These are phyloP conservation scores for Lactarius hengduanensis DNA, from an alignment of 768 basidiomycete species.

Conservation along the genomic window DNA sequence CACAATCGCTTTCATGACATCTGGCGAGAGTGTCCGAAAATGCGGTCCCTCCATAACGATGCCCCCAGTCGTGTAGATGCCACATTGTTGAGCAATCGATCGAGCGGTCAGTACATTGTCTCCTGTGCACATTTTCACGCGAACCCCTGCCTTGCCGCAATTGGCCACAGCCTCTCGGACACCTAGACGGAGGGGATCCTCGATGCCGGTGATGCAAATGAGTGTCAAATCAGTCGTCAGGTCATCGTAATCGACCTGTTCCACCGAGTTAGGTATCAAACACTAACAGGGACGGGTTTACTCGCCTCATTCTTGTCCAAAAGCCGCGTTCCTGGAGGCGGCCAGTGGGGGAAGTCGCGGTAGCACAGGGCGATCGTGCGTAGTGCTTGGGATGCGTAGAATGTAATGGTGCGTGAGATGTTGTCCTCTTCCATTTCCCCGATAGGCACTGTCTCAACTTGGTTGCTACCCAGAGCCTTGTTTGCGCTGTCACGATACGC, in stretches of 20 bases:
- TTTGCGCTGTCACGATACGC: conserved; percentile 44
- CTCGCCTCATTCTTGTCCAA: conserved; percentile 55
- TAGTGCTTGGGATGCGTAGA: conserved; percentile 95
- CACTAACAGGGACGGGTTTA: conserved; percentile 6
- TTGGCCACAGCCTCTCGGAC: conserved; percentile 86
- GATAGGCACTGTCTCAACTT: conserved; percentile 59
- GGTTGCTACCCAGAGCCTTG: conserved; percentile 30
- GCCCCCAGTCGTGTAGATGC: conserved; percentile 90
- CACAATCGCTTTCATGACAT: conserved; percentile 77
- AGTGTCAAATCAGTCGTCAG: conserved; percentile 75
- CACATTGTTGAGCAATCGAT: conserved; percentile 96
- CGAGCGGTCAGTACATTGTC: conserved; percentile 94
- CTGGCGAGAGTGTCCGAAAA: conserved; percentile 73
- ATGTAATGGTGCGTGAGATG: conserved; percentile 90
- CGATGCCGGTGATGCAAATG: conserved; percentile 90
- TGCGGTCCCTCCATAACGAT: conserved; percentile 98
- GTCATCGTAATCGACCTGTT: conserved; percentile 64
- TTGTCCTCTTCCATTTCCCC: conserved; percentile 72
- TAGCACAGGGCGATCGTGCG: conserved; percentile 95
- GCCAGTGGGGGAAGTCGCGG: conserved; percentile 84
- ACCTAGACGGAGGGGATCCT: conserved; percentile 91
- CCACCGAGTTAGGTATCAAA: neutral
- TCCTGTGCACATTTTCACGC: conserved; percentile 98
- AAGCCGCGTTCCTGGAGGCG: conserved; percentile 50
- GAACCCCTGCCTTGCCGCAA: conserved; percentile 86